These are phyloP conservation scores for Rhynchosporium secalis DNA, from an alignment of 2,329 filamentous ascomycete species.

Conservation along the genomic window DNA sequence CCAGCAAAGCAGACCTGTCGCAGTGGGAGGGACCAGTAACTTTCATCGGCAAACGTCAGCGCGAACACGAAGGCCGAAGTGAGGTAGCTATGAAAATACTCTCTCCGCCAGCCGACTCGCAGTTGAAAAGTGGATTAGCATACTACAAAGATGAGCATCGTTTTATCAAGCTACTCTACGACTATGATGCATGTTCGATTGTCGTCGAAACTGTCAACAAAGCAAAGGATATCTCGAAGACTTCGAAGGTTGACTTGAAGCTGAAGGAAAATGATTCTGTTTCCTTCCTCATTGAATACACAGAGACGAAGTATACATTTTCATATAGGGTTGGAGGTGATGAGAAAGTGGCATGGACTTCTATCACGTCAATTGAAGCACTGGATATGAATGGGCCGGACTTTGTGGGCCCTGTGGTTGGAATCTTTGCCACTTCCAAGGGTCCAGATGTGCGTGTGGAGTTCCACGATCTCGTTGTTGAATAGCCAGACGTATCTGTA, in stretches of 20 bases:
- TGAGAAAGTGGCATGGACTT: constrained; percentile 17
- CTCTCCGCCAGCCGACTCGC: not conserved
- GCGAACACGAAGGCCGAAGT: constrained; percentile 1
- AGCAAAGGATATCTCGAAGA: constrained; percentile 14
- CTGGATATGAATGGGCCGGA: constrained; percentile 39
- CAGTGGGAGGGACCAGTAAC: constrained; percentile 28
- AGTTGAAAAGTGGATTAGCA: constrained; percentile 10
- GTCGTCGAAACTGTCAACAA: constrained; percentile 7
- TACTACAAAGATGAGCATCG: constrained; percentile 18
- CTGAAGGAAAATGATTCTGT: not conserved
- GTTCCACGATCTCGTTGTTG: constrained; percentile 5
- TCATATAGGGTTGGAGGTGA: constrained; percentile 16
- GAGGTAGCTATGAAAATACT: not conserved
- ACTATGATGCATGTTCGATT: not conserved
- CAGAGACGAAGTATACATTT: constrained; percentile 13
- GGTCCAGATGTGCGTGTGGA: not conserved
- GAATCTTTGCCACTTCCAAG: constrained; percentile 34
- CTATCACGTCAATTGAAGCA: constrained; percentile 31
- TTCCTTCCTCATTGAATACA: not conserved
- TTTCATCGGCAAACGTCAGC: constrained; percentile 35
- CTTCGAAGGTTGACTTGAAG: not conserved
- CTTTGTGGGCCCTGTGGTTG: constrained; percentile 41
- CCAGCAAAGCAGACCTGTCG: constrained; percentile 26
- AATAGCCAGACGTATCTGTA: not conserved
- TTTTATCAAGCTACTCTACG: constrained; percentile 15